Percentiles rank a stretch among this genome's conserved stretches.
phyloP scores from a whole-genome alignment of 352 stramenopile species.

The Pilasporangium apinafurcum region DNA sequence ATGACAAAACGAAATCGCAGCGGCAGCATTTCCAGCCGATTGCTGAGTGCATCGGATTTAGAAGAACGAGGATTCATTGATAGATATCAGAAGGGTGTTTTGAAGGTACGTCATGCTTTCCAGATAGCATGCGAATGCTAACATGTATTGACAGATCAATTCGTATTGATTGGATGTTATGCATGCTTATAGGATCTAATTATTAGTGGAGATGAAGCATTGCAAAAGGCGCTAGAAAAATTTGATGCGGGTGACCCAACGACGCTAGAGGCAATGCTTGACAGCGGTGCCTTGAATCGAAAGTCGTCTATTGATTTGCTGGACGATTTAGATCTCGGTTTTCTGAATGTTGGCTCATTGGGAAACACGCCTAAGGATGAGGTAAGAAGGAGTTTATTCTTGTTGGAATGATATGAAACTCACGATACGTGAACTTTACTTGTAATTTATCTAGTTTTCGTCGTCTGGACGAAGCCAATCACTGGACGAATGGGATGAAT shows the following conservation, averaged over 20 bases:
- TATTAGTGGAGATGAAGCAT: constrained; percentile 85
- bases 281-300: constrained; percentile 75
- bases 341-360: constrained; percentile 81
- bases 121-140: neutral
- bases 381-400: constrained; percentile 15
- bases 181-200: constrained; percentile 90
- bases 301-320: constrained; percentile 83
- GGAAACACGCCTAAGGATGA: constrained; percentile 82
- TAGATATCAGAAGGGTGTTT: constrained; percentile 84
- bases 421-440: neutral
- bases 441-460: constrained; percentile 27
- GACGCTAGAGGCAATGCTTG: constrained; percentile 78
- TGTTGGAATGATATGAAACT: neutral
- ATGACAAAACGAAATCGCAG: constrained; percentile 83
- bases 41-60: constrained; percentile 85
- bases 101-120: constrained; percentile 53
- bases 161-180: no score
- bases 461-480: constrained; percentile 59
- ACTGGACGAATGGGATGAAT: constrained; percentile 82
- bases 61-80: constrained; percentile 89
- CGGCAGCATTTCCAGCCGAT: constrained; percentile 77
- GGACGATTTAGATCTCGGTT: constrained; percentile 83
- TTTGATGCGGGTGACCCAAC: constrained; percentile 84
- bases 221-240: constrained; percentile 87
- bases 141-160: neutral